Percentiles rank a stretch among this genome's conserved stretches.
These are phyloP conservation scores for Epichloe baconii DNA, from an alignment of 2,329 filamentous ascomycete genomes.

Conservation along the genomic window DNA sequence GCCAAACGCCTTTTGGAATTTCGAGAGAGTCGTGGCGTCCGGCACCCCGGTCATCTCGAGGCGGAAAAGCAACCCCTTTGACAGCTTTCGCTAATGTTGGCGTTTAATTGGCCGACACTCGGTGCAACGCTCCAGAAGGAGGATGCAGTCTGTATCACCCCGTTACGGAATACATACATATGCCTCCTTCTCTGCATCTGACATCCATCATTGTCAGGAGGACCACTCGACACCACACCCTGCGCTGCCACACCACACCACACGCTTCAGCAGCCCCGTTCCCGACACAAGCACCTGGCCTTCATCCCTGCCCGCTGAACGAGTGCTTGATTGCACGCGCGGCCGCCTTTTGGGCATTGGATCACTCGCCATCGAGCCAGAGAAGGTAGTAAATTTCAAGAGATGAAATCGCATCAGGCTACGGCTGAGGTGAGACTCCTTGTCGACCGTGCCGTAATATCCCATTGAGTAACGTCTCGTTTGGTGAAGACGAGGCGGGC, in stretches of 20 bases:
- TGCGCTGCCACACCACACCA: not conserved
- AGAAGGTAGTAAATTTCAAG: not conserved
- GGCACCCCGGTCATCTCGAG: not conserved
- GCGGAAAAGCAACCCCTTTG: too few relatives aligned
- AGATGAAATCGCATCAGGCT: not conserved
- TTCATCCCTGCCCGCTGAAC: not conserved
- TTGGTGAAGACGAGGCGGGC: not conserved
- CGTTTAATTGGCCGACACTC: conserved; percentile 4
- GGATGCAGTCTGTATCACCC: too few relatives aligned
- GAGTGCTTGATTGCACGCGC: not conserved
- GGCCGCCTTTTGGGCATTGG: not conserved
- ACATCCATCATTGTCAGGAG: not conserved
- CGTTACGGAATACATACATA: not conserved
- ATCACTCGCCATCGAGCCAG: not conserved
- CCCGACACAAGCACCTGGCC: not conserved
- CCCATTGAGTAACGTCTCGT: not conserved
- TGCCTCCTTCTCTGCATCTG: not conserved
- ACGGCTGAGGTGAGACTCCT: not conserved
- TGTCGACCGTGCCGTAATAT: not conserved
- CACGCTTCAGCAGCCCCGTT: not conserved
- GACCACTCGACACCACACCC: too few relatives aligned
- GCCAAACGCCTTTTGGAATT: not conserved
- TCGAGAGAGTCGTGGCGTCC: not conserved
- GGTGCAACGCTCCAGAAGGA: too few relatives aligned
- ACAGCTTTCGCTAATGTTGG: conserved; percentile 6